Percentiles rank a stretch among this genome's conserved stretches.
Evolutionary conservation across 1,139 yeast species (phyloP).

Genomic region (Yamadazyma epiphylla): DNA sequence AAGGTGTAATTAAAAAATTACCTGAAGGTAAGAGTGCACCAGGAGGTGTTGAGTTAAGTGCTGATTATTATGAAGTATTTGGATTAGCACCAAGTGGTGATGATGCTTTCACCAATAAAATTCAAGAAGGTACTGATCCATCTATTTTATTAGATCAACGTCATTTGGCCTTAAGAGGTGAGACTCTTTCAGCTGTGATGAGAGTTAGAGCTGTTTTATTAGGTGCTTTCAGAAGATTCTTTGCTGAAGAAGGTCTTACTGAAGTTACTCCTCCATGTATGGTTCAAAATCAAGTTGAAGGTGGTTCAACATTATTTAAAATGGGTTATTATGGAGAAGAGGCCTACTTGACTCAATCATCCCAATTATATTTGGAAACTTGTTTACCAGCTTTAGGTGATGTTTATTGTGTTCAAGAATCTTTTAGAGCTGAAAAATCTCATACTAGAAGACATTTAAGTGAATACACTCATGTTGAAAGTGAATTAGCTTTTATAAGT

Average conservation of each 20-base stretch:
- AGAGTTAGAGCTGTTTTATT: slow-evolving; percentile 86
- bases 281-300: slow-evolving; percentile 99
- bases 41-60: slow-evolving; percentile 92
- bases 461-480: slow-evolving; percentile 96
- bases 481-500: slow-evolving; percentile 81
- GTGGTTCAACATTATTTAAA: slow-evolving; percentile 94
- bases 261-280: slow-evolving; percentile 99
- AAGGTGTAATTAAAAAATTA: slow-evolving; percentile 74
- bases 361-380: slow-evolving; percentile 95
- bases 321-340: slow-evolving; percentile 96
- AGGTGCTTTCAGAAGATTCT: slow-evolving; percentile 71
- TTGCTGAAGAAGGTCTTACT: slow-evolving; percentile 65
- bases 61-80: slow-evolving; percentile 81
- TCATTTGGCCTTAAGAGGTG: slow-evolving; percentile 93
- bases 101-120: slow-evolving; percentile 90
- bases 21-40: slow-evolving; percentile 98
- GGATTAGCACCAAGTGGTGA: slow-evolving; percentile 97
- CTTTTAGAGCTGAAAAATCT: slow-evolving; percentile 98
- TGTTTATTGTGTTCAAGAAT: slow-evolving; percentile 95
- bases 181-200: slow-evolving; percentile 89
- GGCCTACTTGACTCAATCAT: slow-evolving; percentile 94
- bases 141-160: slow-evolving; percentile 90
- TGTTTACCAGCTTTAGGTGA: slow-evolving; percentile 95
- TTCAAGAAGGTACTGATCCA: slow-evolving; percentile 93
- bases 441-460: slow-evolving; percentile 98